Conservation (phyloP, 225 moss, liverwort and hornwort species). For the Bryoerythrophyllum caledonicum region DNA sequence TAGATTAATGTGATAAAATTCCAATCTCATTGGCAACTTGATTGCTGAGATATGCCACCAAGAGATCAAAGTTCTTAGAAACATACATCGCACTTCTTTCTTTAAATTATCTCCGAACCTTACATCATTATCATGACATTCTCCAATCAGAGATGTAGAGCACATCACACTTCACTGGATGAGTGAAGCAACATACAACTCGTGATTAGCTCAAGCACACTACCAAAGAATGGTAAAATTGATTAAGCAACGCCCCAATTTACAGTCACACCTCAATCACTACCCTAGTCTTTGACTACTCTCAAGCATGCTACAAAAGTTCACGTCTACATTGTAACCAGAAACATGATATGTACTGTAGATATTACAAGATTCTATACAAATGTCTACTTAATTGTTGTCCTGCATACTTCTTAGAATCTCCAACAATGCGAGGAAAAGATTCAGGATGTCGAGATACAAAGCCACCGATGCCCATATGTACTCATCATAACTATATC, state of each 20-base stretch:
- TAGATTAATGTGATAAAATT: background rate
- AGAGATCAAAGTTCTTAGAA: background rate
- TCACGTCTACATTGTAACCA: background rate
- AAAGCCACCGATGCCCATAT: conserved; percentile 98
- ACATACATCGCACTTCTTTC: background rate
- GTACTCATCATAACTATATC: conserved; percentile 82
- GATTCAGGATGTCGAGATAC: conserved; percentile 92
- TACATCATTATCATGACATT: conserved; percentile 21
- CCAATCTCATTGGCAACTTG: background rate
- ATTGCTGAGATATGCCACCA: background rate
- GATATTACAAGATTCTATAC: conserved; percentile 11
- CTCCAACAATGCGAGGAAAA: conserved; percentile 79
- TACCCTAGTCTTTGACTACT: background rate
- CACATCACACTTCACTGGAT: conserved; percentile 22
- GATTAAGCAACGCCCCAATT: conserved; percentile 12
- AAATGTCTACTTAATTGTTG: conserved; percentile 26
- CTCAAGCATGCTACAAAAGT: conserved; percentile 25
- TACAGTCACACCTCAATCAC: conserved; percentile 24
- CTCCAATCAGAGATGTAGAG: conserved; percentile 21
- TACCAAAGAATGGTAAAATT: background rate
- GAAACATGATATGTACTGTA: background rate
- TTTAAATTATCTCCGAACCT: background rate
- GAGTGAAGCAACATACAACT: conserved; percentile 15
- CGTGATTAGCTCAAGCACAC: background rate
- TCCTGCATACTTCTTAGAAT: conserved; percentile 60